Base-by-base conservation (phyloP, 75 land plant genomes). In the Cupressus sempervirens region DNA sequence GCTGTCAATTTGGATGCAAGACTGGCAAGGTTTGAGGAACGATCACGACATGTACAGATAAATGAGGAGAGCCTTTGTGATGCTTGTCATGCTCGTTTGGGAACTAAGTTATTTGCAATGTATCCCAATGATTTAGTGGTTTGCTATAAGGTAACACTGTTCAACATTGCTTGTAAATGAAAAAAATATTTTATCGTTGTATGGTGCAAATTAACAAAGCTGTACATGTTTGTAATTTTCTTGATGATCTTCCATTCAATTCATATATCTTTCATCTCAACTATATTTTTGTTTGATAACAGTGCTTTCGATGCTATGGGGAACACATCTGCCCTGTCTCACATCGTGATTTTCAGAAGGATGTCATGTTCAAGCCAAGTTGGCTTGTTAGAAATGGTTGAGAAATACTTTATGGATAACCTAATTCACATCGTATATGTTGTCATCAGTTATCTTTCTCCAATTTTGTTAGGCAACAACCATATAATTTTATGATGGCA, bases 41-140 rank as follows among this genome's bases (percentile, higher is more conserved):
- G 97, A 84, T 89, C 94, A 29, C 88, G 99, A 48, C 91, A 95
- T 85, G 95, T 94, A 41, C 94, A 91, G 74, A 91, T 98, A 30
- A 96, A 94, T 89, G 96, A 91, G 62, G 96, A 98, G 81, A 96
- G 92, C 56, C 45, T 90, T 14, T 98, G 99, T 90, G 93, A 90
- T 84, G 94, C 95, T 87, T 98, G 99, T 89, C 92, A 89, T 76
- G 86, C 99, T 36, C 95, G 94, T 52, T 93, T 98, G 87, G 99
- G 99, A 75, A 98, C 99, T 13, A 98, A 96, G 86, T 88, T 96
- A 12, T 96, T 98, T 93, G 99, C 95, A 53, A 92, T 98, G 91
- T 98, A 93, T 85, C 99, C 99, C 35, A 93, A 98, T 88, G 97
- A 95, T 82, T 90, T 94, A 16, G 82, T 95, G 74, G 97, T 94